A percentile compares a stretch with the other conserved stretches of the same genome.
Evolutionary conservation across 2,329 filamentous ascomycete genomes (phyloP).

Genomic region (Rhytidhysteron rufulum): DNA sequence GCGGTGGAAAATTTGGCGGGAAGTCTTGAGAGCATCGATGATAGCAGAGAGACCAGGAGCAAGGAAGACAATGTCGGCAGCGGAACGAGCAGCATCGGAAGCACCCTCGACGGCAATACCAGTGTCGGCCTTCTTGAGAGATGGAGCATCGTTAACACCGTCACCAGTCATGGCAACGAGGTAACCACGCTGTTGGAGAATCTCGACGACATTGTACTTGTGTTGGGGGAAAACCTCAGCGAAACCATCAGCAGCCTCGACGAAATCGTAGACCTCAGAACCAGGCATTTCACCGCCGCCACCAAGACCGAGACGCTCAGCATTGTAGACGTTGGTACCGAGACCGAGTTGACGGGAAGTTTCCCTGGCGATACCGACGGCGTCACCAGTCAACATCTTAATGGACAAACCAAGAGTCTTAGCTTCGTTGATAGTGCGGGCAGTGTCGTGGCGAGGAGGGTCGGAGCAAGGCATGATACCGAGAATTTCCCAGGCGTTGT

Average conservation of each 20-base stretch:
- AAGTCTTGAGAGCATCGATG: constrained; percentile 89
- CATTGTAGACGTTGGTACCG: constrained; percentile 90
- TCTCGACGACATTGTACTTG: constrained; percentile 93
- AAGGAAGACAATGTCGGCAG: constrained; percentile 91
- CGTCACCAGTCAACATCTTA: constrained; percentile 95
- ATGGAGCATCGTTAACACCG: constrained; percentile 90
- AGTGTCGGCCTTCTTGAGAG: constrained; percentile 91
- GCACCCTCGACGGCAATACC: constrained; percentile 93
- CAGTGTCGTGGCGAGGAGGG: constrained; percentile 85
- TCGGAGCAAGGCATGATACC: constrained; percentile 95
- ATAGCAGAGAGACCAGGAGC: constrained; percentile 87
- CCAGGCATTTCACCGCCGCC: constrained; percentile 90
- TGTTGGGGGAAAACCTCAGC: constrained; percentile 93
- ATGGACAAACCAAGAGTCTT: constrained; percentile 84
- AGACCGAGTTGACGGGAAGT: constrained; percentile 88
- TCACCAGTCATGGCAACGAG: constrained; percentile 96
- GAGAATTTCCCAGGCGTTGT: constrained; percentile 82
- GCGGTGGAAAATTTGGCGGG: constrained; percentile 91
- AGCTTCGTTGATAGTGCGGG: constrained; percentile 84
- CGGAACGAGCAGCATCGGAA: constrained; percentile 84
- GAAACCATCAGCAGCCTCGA: constrained; percentile 91
- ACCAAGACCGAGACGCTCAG: constrained; percentile 85
- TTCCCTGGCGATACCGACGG: constrained; percentile 88
- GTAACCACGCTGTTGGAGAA: constrained; percentile 88
- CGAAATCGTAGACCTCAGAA: constrained; percentile 92